Evolutionary conservation across 2,329 filamentous ascomycete genomes (phyloP), one percentile per base, ranked within the genome.

Genomic region (Clarireedia paspali): DNA sequence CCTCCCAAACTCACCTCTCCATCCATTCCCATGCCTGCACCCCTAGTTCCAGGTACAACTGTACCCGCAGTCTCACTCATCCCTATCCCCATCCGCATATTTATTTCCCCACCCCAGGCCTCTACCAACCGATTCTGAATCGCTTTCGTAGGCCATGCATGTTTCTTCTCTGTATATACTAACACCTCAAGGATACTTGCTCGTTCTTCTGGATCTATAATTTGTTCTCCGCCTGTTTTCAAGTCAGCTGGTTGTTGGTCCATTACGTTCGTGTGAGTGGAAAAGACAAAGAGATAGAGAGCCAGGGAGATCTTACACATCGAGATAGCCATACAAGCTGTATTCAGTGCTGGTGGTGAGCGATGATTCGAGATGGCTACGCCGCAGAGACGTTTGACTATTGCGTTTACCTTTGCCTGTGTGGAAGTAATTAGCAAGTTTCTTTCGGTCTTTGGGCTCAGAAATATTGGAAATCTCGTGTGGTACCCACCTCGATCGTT

Each of bases 121-220:
- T 61, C 59, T 48, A 66, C 68, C 49, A 72, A 57, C 50, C 68
- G 63, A 23, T 62, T 48, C 24, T 63, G 61, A 53, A 66, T 65
- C 39, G 68, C 66, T 42, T 60, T 60, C 2, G 71, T 73, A 12
- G 70, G 71, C 67, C 70, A 73, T 4, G 64, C 71, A 60, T 72
- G 62, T 34, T 66, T 51, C 7, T 47, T 57, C 36, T 65, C 63
- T 4, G 58, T 65, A 15, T 60, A 58, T 15, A 47, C 47, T 40
- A 71, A 38, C 9, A 70, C 55, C 20, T 62, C 64, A n/a, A 70
- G 53, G 23, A 70, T 56, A 1, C 62, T 63, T 20, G 65, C 56
- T 55, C 68, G 67, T 49, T 70, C 69, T 15, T 62, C 48, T 2
- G 36, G 46, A 17, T 67, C 64, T 6, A 63, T 62, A 44, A 70